Percentiles rank a stretch among this genome's conserved stretches.
Conservation (phyloP, 345 rosid species). For the Trapa incisa region DNA sequence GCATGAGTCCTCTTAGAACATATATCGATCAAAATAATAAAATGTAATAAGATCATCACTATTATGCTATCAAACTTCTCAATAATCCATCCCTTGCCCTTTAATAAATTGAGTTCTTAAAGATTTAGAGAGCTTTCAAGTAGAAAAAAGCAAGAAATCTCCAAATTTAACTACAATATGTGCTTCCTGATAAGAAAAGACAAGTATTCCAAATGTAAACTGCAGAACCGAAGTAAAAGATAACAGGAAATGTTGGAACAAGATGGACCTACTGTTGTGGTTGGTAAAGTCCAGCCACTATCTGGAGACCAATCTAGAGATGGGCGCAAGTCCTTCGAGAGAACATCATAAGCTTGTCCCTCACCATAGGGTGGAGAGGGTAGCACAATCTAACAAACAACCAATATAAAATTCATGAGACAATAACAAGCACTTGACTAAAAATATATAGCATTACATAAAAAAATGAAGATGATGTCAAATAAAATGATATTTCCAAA, state of each 20-base stretch:
- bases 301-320: constrained; percentile 45
- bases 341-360: constrained; percentile 34
- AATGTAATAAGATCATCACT: neutral
- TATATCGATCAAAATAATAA: neutral
- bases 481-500: neutral
- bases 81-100: neutral
- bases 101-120: neutral
- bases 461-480: neutral
- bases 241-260: neutral
- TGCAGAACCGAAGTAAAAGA: neutral
- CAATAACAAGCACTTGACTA: constrained; percentile 1
- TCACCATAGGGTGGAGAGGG: constrained; percentile 45
- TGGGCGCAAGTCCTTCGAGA: constrained; percentile 39
- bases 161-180: neutral
- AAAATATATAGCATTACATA: neutral
- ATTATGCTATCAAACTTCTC: neutral
- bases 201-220: neutral
- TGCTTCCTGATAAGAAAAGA: neutral
- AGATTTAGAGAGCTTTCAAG: neutral
- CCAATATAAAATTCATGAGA: neutral
- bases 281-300: constrained; percentile 40
- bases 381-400: constrained; percentile 30
- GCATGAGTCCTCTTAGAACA: neutral
- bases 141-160: neutral
- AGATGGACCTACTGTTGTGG: constrained; percentile 12